Percentiles rank a stretch among this genome's conserved stretches.
Evolutionary conservation across 208 protist species (phyloP).

Genomic region (Trypanosoma melophagium): DNA sequence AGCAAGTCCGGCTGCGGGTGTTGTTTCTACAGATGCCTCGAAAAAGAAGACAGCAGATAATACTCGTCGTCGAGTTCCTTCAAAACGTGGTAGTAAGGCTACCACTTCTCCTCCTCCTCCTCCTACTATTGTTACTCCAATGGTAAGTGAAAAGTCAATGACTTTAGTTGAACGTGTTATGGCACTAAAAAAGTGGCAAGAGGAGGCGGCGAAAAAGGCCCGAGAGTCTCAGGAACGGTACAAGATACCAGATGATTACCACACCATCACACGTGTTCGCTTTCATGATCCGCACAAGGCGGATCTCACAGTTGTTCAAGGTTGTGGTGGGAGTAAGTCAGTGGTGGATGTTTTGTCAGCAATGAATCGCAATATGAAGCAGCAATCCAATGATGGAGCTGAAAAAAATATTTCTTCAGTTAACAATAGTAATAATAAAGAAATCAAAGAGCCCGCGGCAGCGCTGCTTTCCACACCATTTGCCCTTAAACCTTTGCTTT

Average conservation of each 20-base stretch:
- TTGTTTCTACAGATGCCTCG: not conserved
- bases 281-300: constrained; percentile 54
- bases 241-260: constrained; percentile 46
- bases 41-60: not conserved
- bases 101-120: not conserved
- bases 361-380: constrained; percentile 34
- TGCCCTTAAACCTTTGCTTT: constrained; percentile 67
- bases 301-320: constrained; percentile 60
- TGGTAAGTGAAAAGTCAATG: constrained; percentile 4
- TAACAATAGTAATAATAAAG: not conserved
- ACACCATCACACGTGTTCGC: constrained; percentile 78
- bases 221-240: constrained; percentile 45
- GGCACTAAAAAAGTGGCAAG: constrained; percentile 66
- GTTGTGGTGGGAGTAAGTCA: constrained; percentile 48
- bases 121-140: not conserved
- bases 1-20: no score
- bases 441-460: not conserved
- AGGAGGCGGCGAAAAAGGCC: constrained; percentile 35
- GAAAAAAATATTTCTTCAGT: not conserved
- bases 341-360: constrained; percentile 51
- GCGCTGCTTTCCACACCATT: constrained; percentile 44
- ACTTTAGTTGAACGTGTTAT: constrained; percentile 50
- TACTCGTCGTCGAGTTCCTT: not conserved
- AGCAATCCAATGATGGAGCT: not conserved
- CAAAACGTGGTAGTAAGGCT: constrained; percentile 4